Conservation (phyloP, 2,329 filamentous ascomycete genomes). For the Aspergillus cejpii region DNA sequence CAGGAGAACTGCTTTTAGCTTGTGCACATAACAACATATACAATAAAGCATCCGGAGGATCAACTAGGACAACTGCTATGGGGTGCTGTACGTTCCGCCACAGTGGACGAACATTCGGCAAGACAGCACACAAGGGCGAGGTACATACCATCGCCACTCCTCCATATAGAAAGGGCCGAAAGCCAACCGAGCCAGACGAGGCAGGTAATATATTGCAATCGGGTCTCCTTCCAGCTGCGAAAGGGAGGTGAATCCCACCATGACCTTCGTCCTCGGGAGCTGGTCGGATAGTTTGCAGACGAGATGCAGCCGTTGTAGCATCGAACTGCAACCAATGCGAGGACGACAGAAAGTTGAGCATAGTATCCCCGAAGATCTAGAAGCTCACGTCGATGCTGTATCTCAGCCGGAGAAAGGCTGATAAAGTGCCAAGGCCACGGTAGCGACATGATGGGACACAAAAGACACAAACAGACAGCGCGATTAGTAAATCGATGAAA, state of each 20-base stretch:
- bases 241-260: slow-evolving; percentile 44
- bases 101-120: not conserved
- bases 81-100: not conserved
- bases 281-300: not conserved
- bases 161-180: slow-evolving; percentile 44
- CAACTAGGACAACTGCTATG: not conserved
- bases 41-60: not conserved
- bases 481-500: too few species aligned
- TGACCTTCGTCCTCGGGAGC: slow-evolving; percentile 20
- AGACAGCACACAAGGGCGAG: not conserved
- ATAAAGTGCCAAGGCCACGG: slow-evolving; percentile 49
- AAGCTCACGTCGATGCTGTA: slow-evolving; percentile 45
- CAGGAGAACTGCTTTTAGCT: not conserved
- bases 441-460: slow-evolving; percentile 18
- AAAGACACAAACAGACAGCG: too few species aligned
- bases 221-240: slow-evolving; percentile 43
- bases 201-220: slow-evolving; percentile 46
- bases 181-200: slow-evolving; percentile 49
- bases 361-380: slow-evolving; percentile 52
- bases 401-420: slow-evolving; percentile 45
- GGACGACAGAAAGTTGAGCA: slow-evolving; percentile 50
- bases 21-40: too few species aligned
- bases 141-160: slow-evolving; percentile 50
- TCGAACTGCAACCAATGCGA: slow-evolving; percentile 40
- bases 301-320: slow-evolving; percentile 20